Evolutionary conservation across 1,139 yeast species (phyloP), one percentile per base, ranked within the genome.

Genomic region (Magnusiomyces sp.): DNA sequence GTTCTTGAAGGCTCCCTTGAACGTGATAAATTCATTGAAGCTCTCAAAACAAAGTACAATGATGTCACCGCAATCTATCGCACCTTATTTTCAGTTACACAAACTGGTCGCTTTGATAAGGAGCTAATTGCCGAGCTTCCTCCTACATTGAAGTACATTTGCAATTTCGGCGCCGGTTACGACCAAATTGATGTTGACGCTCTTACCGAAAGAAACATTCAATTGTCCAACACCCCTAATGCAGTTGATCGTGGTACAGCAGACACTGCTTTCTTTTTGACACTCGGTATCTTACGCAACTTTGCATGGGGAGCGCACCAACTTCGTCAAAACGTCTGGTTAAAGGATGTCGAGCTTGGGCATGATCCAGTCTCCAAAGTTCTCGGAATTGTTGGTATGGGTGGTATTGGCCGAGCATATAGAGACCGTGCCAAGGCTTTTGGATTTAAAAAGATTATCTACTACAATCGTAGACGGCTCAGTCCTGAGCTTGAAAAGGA

Each of bases 151-250:
- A 77, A 79, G 59, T 75, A 80, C 13, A 72, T 92, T 19, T 74
- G 85, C 58, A 95, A 88, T 67, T 75, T 79, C 59, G 97, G 97
- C 50, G 98, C 98, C 0, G 97, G 98, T 5, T 92, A 92, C 65
- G 97, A 92, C 63, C 53, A 60, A 40, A 69, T 80, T 48, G 80
- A 79, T 55, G 73, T 76, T 19, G 70, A 68, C 20, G 73, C 78
- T 16, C 73, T 76, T 58, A 70, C 75, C 13, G 68, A 65, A 16
- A 66, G 71, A 40, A 74, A 75, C 31, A 76, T 83, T 52, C 84
- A 79, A 63, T 67, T 83, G 16, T 76, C 85, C n/a, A 81, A 83
- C 63, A 81, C 83, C 29, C 85, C 89, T 1, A 70, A 69, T 1
- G 79, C 86, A 1, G 90, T 83, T 5, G 84, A 81, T 57, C 81